A percentile compares a stretch with the other conserved stretches of the same genome.
Conservation (phyloP, 2,329 filamentous ascomycete species). For the Epichloe sylvatica region DNA sequence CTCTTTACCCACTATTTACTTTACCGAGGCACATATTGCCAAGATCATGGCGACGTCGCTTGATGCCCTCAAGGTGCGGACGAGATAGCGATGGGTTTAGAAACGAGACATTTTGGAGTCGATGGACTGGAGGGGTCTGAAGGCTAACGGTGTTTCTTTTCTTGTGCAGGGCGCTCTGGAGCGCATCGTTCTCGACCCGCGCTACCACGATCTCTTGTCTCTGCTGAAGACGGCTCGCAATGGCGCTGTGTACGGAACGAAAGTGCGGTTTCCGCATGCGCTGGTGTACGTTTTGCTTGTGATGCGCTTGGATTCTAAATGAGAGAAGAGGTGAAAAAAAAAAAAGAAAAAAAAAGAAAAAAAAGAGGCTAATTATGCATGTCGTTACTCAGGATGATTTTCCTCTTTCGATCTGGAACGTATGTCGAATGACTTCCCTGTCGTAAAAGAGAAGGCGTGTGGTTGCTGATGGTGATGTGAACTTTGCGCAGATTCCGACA, state of each 20-base stretch:
- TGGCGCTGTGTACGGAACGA: slow-evolving; percentile 90
- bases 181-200: slow-evolving; percentile 64
- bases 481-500: slow-evolving; percentile 43
- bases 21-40: slow-evolving; percentile 11
- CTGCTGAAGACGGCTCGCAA: slow-evolving; percentile 90
- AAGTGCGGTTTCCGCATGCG: slow-evolving; percentile 96
- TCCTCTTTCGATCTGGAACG: slow-evolving; percentile 87
- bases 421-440: slow-evolving; percentile 28
- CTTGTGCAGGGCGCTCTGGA: slow-evolving; percentile 41
- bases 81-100: not conserved
- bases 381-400: slow-evolving; percentile 58
- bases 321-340: too few species aligned
- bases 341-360: too few species aligned
- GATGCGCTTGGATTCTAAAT: not conserved
- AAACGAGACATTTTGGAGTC: too few species aligned
- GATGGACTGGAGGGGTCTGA: not conserved
- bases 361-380: not conserved
- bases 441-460: not conserved
- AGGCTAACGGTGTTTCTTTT: not conserved
- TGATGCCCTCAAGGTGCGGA: slow-evolving; percentile 17
- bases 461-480: not conserved
- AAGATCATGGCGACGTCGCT: slow-evolving; percentile 15
- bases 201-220: slow-evolving; percentile 71
- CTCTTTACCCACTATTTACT: slow-evolving; percentile 7
- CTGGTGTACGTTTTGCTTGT: slow-evolving; percentile 47